Conservation (phyloP, 352 stramenopile species). For the Globisporangium megalacanthum region DNA sequence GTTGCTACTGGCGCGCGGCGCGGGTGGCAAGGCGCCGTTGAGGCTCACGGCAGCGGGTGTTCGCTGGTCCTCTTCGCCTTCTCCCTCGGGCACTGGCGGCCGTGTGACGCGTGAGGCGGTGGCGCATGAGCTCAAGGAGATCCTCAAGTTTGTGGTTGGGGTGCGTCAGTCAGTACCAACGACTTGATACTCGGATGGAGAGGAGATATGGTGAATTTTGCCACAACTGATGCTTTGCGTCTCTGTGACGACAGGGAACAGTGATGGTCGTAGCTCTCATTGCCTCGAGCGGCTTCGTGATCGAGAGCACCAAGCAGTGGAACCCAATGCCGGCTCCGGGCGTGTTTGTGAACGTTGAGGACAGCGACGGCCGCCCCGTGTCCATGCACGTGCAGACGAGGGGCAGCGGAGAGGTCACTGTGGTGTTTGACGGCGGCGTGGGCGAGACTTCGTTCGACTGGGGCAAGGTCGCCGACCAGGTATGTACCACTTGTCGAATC, state of each 20-base stretch:
- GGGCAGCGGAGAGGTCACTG: constrained; percentile 44
- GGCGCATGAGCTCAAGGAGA: constrained; percentile 45
- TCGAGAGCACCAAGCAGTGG: constrained; percentile 58
- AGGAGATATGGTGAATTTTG: no score
- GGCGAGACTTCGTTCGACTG: constrained; percentile 85
- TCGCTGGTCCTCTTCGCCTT: not conserved
- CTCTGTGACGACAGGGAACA: constrained; percentile 22
- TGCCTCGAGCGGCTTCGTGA: constrained; percentile 53
- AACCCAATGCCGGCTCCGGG: constrained; percentile 50
- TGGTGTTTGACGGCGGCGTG: constrained; percentile 68
- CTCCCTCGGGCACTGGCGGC: not conserved
- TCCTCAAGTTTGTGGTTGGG: constrained; percentile 57
- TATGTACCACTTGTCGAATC: constrained; percentile 3
- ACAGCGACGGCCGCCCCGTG: constrained; percentile 27
- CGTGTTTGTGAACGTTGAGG: constrained; percentile 36
- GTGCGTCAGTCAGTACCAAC: constrained; percentile 14
- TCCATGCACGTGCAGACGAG: constrained; percentile 49
- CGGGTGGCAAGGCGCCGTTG: no score
- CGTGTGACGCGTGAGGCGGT: constrained; percentile 41
- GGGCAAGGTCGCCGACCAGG: constrained; percentile 57
- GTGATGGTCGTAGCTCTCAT: constrained; percentile 35
- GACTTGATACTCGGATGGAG: not conserved
- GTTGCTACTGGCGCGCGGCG: no score
- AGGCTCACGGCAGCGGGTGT: no score
- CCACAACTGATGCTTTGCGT: not conserved